phyloP scores from a whole-genome alignment of 768 basidiomycete species.

The Suillus subaureus region DNA sequence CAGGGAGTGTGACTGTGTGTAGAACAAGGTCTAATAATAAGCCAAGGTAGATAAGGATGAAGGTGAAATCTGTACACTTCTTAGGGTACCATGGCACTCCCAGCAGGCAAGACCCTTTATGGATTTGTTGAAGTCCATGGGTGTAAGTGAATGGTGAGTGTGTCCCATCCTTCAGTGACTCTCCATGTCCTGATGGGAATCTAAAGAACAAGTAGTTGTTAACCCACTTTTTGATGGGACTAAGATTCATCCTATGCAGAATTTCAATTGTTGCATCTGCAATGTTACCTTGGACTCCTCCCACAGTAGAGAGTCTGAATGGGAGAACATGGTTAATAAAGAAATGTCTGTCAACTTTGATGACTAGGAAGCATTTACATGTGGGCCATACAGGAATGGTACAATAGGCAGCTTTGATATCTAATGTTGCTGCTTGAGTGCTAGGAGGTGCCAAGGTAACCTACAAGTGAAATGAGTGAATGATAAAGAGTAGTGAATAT shows the following conservation, averaged over 20 bases:
- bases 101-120: too few relatives aligned
- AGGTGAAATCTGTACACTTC: too few relatives aligned
- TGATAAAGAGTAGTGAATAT: too few relatives aligned
- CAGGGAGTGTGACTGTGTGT: too few relatives aligned
- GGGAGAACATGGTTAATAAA: constrained; percentile 37
- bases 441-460: constrained; percentile 32
- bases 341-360: constrained; percentile 26
- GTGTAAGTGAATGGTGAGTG: too few relatives aligned
- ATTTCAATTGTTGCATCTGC: constrained; percentile 27
- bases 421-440: constrained; percentile 31
- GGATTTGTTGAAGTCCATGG: too few relatives aligned
- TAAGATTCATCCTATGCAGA: background rate
- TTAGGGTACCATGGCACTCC: too few relatives aligned
- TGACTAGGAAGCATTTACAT: constrained; percentile 38
- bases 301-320: constrained; percentile 31
- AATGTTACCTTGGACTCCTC: constrained; percentile 36
- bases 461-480: constrained; percentile 16
- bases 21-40: too few relatives aligned
- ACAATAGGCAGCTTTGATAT: constrained; percentile 39
- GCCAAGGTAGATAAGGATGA: too few relatives aligned
- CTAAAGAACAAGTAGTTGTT: background rate
- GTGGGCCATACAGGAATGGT: constrained; percentile 34
- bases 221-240: background rate
- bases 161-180: too few relatives aligned
- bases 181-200: too few relatives aligned